Conservation (phyloP, 371 early-diverging fungal genomes). For the Umbelopsis sp. region DNA sequence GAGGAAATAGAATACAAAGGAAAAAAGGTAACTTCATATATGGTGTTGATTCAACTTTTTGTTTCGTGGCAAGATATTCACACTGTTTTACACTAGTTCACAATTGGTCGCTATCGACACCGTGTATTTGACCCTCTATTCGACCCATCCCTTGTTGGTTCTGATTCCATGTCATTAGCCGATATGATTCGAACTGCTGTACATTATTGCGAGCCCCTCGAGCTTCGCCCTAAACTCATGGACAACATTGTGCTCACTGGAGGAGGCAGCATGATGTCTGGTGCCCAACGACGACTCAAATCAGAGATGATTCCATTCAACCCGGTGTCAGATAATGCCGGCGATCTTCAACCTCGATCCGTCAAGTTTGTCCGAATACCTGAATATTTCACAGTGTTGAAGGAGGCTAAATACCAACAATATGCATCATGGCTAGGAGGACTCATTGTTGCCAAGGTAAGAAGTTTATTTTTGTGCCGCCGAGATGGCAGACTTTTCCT, state of each 20-base stretch:
- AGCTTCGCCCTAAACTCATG: slow-evolving; percentile 79
- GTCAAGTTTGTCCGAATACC: slow-evolving; percentile 74
- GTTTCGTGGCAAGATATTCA: neutral
- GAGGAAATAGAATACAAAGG: slow-evolving; percentile 62
- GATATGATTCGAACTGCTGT: slow-evolving; percentile 72
- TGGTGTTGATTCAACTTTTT: neutral
- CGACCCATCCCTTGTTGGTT: slow-evolving; percentile 53
- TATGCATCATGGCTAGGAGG: slow-evolving; percentile 74
- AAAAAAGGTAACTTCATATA: slow-evolving; percentile 44
- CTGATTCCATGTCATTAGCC: slow-evolving; percentile 47
- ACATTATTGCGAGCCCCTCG: slow-evolving; percentile 72
- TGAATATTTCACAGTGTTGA: slow-evolving; percentile 75
- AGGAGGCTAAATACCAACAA: slow-evolving; percentile 64
- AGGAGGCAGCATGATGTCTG: slow-evolving; percentile 49
- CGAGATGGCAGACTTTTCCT: neutral
- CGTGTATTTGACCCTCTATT: slow-evolving; percentile 69
- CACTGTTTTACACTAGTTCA: slow-evolving; percentile 37
- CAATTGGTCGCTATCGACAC: slow-evolving; percentile 65
- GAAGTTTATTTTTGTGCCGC: slow-evolving; percentile 2
- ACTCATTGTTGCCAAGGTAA: slow-evolving; percentile 81
- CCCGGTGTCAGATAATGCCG: slow-evolving; percentile 73
- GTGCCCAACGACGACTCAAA: slow-evolving; percentile 59
- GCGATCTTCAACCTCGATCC: slow-evolving; percentile 77
- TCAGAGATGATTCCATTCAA: slow-evolving; percentile 56
- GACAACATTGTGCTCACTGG: slow-evolving; percentile 81